Conservation (phyloP, 768 basidiomycete genomes). For the Xanthoconium purpureum region DNA sequence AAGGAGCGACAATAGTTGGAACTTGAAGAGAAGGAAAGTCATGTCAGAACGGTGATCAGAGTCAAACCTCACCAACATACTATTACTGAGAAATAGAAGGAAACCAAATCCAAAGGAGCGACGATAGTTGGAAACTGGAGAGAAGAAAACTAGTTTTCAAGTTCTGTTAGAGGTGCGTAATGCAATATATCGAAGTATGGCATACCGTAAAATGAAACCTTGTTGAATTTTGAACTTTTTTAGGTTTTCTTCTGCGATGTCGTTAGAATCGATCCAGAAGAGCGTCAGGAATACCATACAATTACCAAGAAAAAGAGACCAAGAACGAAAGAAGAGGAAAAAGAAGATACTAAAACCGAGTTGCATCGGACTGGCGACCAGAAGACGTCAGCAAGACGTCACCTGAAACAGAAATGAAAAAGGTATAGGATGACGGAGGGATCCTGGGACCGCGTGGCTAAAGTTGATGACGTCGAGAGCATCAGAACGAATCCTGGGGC, state of each 20-base stretch:
- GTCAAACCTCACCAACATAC: not conserved
- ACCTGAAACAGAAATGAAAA: not conserved
- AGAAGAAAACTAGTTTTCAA: not conserved
- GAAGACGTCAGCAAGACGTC: too few relatives aligned
- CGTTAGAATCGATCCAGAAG: too few relatives aligned
- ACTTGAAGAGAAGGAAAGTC: not conserved
- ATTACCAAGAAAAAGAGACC: too few relatives aligned
- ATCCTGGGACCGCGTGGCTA: not conserved
- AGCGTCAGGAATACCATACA: too few relatives aligned
- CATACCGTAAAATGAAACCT: not conserved
- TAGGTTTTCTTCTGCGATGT: not conserved
- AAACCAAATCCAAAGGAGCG: not conserved
- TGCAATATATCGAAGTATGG: too few relatives aligned
- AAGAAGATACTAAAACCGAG: too few relatives aligned
- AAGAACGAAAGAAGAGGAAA: too few relatives aligned
- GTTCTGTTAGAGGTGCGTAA: not conserved
- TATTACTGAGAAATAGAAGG: not conserved
- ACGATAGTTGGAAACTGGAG: not conserved
- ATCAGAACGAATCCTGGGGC: not conserved
- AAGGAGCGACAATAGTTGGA: not conserved
- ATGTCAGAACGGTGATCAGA: too few relatives aligned
- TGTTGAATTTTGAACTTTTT: not conserved
- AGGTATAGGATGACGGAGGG: conserved; percentile 9
- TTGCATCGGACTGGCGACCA: too few relatives aligned
- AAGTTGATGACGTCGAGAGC: not conserved